Conservation (phyloP, 257 asterid genomes). For the Rauvolfia tetraphylla region DNA sequence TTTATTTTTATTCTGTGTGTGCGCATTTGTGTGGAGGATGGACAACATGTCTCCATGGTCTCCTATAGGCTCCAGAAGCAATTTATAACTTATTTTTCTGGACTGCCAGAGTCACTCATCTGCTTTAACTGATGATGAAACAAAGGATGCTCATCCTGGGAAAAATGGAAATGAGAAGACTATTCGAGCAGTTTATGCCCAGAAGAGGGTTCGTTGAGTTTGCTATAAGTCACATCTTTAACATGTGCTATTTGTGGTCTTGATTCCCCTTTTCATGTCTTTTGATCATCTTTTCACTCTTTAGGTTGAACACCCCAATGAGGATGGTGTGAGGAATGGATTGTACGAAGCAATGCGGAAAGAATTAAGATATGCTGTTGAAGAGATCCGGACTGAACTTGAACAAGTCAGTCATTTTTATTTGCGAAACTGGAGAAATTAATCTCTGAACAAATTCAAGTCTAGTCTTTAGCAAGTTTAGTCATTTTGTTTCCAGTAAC, state of each 20-base stretch:
- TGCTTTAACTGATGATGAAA: conserved; percentile 72
- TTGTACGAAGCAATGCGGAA: conserved; percentile 71
- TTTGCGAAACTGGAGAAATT: neutral
- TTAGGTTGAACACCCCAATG: conserved; percentile 58
- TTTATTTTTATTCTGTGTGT: neutral
- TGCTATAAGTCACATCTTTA: conserved; percentile 2
- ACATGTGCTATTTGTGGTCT: neutral
- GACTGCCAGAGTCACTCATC: conserved; percentile 72
- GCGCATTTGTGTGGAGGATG: neutral
- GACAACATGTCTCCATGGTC: neutral
- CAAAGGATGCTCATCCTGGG: conserved; percentile 45
- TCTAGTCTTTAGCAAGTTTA: neutral
- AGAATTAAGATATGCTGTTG: conserved; percentile 81
- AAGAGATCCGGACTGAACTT: conserved; percentile 72
- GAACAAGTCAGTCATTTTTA: conserved; percentile 51
- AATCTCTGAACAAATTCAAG: neutral
- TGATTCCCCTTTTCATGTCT: conserved; percentile 2
- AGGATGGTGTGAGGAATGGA: conserved; percentile 48
- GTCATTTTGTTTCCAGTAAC: neutral
- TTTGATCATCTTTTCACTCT: conserved; percentile 9
- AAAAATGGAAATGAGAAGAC: conserved; percentile 64
- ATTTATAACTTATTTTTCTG: conserved; percentile 21
- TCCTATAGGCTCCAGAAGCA: conserved; percentile 5
- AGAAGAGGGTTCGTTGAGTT: conserved; percentile 48
- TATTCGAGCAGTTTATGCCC: conserved; percentile 62